Evolutionary conservation across 257 asterid species (phyloP).

Genomic region (Parsonsia alboflavescens): DNA sequence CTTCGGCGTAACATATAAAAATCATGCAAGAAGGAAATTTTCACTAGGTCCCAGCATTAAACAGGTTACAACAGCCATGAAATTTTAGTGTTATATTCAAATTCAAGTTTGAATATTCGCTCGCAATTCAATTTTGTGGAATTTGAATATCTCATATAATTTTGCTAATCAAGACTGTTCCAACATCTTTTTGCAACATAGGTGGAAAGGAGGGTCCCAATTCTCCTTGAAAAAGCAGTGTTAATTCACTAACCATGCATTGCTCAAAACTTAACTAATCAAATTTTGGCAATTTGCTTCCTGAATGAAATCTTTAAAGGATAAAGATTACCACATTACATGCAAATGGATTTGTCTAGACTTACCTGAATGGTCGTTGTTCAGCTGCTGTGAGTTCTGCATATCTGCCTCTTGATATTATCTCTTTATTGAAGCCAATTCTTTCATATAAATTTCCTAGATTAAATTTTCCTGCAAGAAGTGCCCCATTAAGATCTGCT

Average conservation of each 20-base stretch:
- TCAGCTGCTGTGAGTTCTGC: slow-evolving; percentile 94
- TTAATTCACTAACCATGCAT: not conserved
- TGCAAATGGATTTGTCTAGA: not conserved
- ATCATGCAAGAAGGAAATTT: not conserved
- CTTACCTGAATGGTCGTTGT: slow-evolving; percentile 88
- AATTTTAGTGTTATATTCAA: not conserved
- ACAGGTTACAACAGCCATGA: not conserved
- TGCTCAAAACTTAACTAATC: not conserved
- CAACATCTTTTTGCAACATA: not conserved
- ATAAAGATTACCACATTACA: not conserved
- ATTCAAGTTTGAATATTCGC: not conserved
- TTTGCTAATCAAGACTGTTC: not conserved
- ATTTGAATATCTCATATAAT: not conserved
- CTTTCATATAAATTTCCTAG: slow-evolving; percentile 75
- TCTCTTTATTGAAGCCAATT: slow-evolving; percentile 89
- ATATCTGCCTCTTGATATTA: slow-evolving; percentile 80
- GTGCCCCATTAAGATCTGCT: not conserved
- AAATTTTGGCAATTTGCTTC: not conserved
- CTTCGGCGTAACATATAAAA: no score
- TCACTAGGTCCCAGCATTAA: not conserved
- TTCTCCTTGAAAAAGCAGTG: not conserved
- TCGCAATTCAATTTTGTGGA: not conserved
- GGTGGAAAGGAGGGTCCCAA: not conserved
- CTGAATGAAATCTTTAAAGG: not conserved
- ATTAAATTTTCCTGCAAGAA: slow-evolving; percentile 73